Conservation (phyloP, 306 rosid species). For the peach (Prunus persica) region DNA sequence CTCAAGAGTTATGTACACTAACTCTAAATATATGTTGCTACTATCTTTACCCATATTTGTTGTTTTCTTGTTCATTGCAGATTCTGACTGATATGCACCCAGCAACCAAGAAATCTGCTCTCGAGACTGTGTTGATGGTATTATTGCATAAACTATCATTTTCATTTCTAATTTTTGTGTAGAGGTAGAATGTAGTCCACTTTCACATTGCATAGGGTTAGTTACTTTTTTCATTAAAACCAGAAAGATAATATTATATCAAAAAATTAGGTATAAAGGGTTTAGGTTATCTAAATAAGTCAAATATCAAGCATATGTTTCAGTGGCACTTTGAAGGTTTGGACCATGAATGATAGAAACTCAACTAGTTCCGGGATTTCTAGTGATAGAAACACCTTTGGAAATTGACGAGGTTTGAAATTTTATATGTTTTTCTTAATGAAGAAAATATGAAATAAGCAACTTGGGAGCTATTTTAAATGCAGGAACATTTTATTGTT, state of each 20-base stretch:
- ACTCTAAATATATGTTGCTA: constrained; percentile 19
- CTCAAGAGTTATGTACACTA: constrained; percentile 3
- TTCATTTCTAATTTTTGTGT: constrained; percentile 14
- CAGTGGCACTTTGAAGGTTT: neutral
- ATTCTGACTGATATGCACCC: constrained; percentile 92
- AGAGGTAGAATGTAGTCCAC: constrained; percentile 14
- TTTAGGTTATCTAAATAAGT: neutral
- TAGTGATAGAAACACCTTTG: neutral
- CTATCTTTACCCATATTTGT: constrained; percentile 19
- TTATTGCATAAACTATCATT: constrained; percentile 15
- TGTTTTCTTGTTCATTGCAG: constrained; percentile 47
- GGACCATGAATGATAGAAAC: neutral
- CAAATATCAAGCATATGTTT: neutral
- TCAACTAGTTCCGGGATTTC: neutral
- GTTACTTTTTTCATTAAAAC: neutral
- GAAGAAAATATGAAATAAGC: neutral
- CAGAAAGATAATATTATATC: neutral
- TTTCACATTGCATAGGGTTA: constrained; percentile 15
- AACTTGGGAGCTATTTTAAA: neutral
- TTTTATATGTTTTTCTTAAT: neutral
- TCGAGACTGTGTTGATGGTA: constrained; percentile 99
- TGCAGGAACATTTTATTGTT: neutral
- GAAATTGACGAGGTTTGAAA: neutral
- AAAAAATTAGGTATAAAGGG: too few species aligned
- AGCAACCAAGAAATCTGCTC: constrained; percentile 80